Evolutionary conservation across 2,329 filamentous ascomycete genomes (phyloP), one percentile per base, ranked within the genome.

Genomic region (Drechslerella dactyloides): DNA sequence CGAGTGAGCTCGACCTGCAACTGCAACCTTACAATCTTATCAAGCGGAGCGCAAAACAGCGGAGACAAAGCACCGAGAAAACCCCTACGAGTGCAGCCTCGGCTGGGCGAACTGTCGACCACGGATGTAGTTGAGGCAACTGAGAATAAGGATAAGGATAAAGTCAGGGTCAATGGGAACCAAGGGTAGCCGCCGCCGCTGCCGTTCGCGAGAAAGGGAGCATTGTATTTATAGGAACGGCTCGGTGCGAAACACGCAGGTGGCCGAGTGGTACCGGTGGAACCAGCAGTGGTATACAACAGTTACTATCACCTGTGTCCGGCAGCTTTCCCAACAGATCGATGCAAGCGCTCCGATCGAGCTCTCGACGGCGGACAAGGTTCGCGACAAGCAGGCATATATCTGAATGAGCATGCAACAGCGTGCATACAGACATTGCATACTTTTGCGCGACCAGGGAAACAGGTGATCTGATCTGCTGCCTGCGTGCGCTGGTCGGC

Each of bases 1-100:
- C 11, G 3, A 48, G 44, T 13, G 15, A 37, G n/a, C n/a, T n/a
- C 13, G 37, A 17, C 5, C 37, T 4, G 11, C 5, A 15, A 17
- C 37, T 42, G 44, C 44, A 48, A 48, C 44, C 44, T 21, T 11
- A 19, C 44, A 48, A 48, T 48, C 44, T 48, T 48, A 48, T 48
- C 44, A 11, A 21, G 44, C 19, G 44, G 19, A 23, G 44, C 44
- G 44, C 19, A 48, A 48, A 48, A 48, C 44, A 21, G 44, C 44
- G 44, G 44, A 48, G 44, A 21, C 44, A 48, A 48, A 48, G 19
- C 15, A 17, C 44, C 15, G 19, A 42, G 37, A 42, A 10, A 19
- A 48, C 19, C 8, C 17, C 44, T 33, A 33, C 27, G 27, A 33
- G 27, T 33, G 27, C 8, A 33, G 3, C 8, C 27, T 33, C 27